Base-by-base conservation (phyloP, 257 asterid genomes). In the Przewalskia tangutica region DNA sequence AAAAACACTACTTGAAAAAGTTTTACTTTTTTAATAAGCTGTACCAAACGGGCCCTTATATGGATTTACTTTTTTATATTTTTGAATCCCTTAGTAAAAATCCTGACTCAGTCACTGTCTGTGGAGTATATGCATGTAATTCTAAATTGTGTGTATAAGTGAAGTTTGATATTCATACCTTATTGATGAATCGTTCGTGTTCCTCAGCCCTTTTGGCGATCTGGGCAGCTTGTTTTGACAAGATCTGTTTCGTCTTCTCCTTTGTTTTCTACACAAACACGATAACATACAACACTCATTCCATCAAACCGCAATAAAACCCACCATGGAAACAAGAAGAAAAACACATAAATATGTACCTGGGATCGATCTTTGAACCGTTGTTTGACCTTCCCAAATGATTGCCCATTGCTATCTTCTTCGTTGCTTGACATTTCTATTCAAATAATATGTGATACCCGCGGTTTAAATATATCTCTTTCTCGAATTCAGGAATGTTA, bases 141-240 rank as follows among this genome's bases (percentile, higher is more conserved):
- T 64, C 8, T 17, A 56, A 56, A 56, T 56, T 56, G 63, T 9
- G 63, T 56, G 63, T 56, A 16, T 51, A 8, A n/a, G 20, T 64
- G 20, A 64, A 64, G 20, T 64, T 64, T 5, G 44, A 63, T 63
- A 63, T 63, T 1, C 34, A 71, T 70, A 93, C 99, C 95, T 96
- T 96, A 83, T 91, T 92, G 82, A 96, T 94, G 88, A 96, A 94
- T 79, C 91, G 89, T 84, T 94, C 98, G 32, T 94, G 99, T 85
- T 93, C 99, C 85, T 93, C 99, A 77, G 99, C 99, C 89, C 91
- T 94, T 83, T 90, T 92, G 40, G 99, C 99, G 79, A 95, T 95
- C 92, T 90, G 89, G 46, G 83, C 90, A 1, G 97, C 97, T 18
- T 90, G 94, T 84, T 90, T 88, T 62, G 94, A 84, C 89, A 95